A percentile compares a stretch with the other conserved stretches of the same genome.
These are phyloP conservation scores for Odontarrhena argentea DNA, from an alignment of 345 rosid species.

Conservation along the genomic window DNA sequence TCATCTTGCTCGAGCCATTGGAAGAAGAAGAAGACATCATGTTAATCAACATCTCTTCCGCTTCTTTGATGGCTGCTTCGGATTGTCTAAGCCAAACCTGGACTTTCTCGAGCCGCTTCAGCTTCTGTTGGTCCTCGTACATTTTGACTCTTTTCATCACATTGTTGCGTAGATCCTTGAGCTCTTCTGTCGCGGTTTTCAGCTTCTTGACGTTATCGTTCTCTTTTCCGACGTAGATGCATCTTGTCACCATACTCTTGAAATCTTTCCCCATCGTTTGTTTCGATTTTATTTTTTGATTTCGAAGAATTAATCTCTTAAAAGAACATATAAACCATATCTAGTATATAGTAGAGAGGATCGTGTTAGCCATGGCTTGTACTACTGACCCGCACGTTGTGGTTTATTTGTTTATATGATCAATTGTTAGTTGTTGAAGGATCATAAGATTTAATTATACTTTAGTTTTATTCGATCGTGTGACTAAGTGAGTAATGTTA, in stretches of 20 bases:
- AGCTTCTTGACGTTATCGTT: constrained; percentile 39
- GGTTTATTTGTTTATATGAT: constrained; percentile 1
- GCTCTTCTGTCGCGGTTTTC: constrained; percentile 32
- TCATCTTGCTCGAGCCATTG: constrained; percentile 26
- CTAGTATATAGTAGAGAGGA: constrained; percentile 7
- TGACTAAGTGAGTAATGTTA: constrained; percentile 21
- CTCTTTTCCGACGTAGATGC: constrained; percentile 43
- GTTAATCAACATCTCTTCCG: constrained; percentile 35
- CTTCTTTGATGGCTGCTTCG: constrained; percentile 33
- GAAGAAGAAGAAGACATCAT: constrained; percentile 37
- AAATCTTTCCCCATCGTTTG: constrained; percentile 42
- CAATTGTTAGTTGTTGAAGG: constrained; percentile 22
- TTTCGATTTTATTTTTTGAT: neutral
- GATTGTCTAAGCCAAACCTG: constrained; percentile 42
- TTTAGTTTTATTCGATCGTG: constrained; percentile 26
- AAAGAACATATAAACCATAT: constrained; percentile 11
- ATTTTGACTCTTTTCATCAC: constrained; percentile 37
- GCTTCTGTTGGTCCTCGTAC: constrained; percentile 39
- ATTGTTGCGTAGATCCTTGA: constrained; percentile 37
- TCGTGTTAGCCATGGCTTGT: constrained; percentile 40
- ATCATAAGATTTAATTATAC: constrained; percentile 11
- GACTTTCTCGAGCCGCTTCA: constrained; percentile 37
- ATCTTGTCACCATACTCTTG: constrained; percentile 44
- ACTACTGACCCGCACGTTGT: constrained; percentile 37
- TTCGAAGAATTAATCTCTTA: neutral